These are phyloP conservation scores for Sclerotinia sclerotiorum DNA, from an alignment of 2,329 filamentous ascomycete genomes.

Conservation along the genomic window DNA sequence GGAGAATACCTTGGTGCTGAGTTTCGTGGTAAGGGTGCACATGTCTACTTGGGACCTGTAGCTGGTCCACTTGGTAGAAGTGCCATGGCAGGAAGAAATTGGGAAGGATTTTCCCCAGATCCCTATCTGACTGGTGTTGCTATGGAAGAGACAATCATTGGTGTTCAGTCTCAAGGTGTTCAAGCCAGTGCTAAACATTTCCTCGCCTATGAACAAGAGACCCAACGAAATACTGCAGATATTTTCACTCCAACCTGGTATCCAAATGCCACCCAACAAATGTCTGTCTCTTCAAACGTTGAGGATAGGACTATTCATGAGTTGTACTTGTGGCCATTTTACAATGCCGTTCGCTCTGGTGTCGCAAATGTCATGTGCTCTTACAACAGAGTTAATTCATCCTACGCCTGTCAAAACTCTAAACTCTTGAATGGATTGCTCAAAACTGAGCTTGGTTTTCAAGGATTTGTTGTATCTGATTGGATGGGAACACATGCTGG, in stretches of 20 bases:
- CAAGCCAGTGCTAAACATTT: constrained; percentile 44
- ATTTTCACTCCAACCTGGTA: constrained; percentile 12
- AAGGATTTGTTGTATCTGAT: constrained; percentile 62
- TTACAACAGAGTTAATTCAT: constrained; percentile 50
- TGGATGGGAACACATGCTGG: constrained; percentile 63
- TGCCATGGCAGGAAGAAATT: constrained; percentile 48
- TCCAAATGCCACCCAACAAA: constrained; percentile 23
- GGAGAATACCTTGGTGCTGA: constrained; percentile 54
- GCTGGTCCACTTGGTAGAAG: constrained; percentile 50
- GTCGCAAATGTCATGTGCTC: constrained; percentile 74
- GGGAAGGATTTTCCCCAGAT: constrained; percentile 40
- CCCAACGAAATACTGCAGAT: constrained; percentile 37
- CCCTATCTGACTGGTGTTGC: constrained; percentile 41
- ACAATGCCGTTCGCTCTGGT: constrained; percentile 73
- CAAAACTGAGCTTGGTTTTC: constrained; percentile 52
- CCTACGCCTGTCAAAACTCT: constrained; percentile 52
- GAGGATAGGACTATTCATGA: constrained; percentile 73
- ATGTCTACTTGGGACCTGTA: constrained; percentile 61
- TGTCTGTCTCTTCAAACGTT: constrained; percentile 67
- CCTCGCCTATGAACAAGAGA: constrained; percentile 55
- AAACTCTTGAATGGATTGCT: constrained; percentile 50
- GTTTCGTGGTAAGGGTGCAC: constrained; percentile 71
- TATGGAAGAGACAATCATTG: constrained; percentile 40
- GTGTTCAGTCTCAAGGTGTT: constrained; percentile 41
- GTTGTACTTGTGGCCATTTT: constrained; percentile 84